phyloP scores from a whole-genome alignment of 805 yeast species.

The Starmerella vaccinii region DNA sequence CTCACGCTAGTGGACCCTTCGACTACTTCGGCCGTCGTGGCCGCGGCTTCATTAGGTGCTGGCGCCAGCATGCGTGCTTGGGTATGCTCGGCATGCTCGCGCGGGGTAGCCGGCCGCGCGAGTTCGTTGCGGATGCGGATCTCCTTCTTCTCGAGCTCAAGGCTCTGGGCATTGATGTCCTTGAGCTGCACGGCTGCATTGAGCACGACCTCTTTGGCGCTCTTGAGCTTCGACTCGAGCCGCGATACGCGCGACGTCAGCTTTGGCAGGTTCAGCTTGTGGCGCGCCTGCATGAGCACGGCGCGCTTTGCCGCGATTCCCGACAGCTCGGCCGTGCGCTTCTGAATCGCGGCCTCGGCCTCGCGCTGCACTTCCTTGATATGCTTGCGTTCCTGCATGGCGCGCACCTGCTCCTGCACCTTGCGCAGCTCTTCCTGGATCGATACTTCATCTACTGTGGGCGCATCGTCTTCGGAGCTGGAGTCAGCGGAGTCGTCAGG shows the following conservation, averaged over 20 bases:
- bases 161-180: conserved; percentile 2
- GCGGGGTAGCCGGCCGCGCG: background rate
- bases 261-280: conserved; percentile 2
- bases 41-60: too few species aligned
- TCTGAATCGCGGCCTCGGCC: conserved; percentile 1
- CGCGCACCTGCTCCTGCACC: conserved; percentile 8
- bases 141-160: conserved; percentile 12
- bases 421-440: conserved; percentile 7
- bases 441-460: background rate
- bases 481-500: background rate
- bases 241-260: conserved; percentile 10
- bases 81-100: background rate
- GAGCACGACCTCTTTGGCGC: conserved; percentile 8
- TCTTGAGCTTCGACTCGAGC: conserved; percentile 14
- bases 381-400: conserved; percentile 8
- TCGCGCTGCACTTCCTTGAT: conserved; percentile 3
- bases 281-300: conserved; percentile 7
- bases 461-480: background rate
- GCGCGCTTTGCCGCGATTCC: conserved; percentile 16
- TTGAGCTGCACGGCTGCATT: conserved; percentile 9
- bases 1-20: background rate
- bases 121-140: conserved; percentile 6
- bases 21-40: too few species aligned
- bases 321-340: conserved; percentile 8
- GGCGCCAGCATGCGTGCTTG: too few species aligned